A percentile compares a stretch with the other conserved stretches of the same genome.
These are phyloP conservation scores for Vitis riparia DNA, from an alignment of 164 flowering plant genomes.

Conservation along the genomic window DNA sequence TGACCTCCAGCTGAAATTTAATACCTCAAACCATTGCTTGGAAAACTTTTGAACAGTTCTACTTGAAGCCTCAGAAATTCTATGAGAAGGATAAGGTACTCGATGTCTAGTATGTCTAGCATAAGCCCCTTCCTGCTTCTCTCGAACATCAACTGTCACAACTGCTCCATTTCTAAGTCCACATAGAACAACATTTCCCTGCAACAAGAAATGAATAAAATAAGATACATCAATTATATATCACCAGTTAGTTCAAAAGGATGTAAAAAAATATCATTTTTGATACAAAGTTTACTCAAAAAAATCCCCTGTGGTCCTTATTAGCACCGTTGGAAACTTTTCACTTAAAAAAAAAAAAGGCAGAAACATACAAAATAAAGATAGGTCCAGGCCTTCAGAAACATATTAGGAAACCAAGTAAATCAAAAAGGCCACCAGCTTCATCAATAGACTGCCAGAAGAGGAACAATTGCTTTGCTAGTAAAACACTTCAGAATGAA, in stretches of 20 bases:
- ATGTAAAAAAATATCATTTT: neutral
- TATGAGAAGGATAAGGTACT: conserved; percentile 27
- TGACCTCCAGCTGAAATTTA: neutral
- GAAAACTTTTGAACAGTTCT: conserved; percentile 17
- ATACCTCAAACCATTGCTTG: conserved; percentile 63
- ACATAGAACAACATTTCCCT: conserved; percentile 78
- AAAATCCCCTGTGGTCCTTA: neutral
- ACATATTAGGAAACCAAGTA: too few relatives aligned
- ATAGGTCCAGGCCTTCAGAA: too few relatives aligned
- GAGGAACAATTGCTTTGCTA: too few relatives aligned
- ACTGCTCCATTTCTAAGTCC: conserved; percentile 94
- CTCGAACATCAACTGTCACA: conserved; percentile 72
- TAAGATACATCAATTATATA: neutral
- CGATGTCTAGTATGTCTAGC: conserved; percentile 34
- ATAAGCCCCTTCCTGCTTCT: conserved; percentile 35
- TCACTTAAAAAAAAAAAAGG: too few relatives aligned
- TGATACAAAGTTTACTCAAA: neutral
- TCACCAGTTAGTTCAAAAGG: neutral
- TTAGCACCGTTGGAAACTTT: too few relatives aligned
- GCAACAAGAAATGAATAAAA: conserved; percentile 19
- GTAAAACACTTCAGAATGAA: too few relatives aligned
- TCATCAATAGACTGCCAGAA: too few relatives aligned
- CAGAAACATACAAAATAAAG: too few relatives aligned
- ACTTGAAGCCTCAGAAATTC: conserved; percentile 14
- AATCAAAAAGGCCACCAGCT: too few relatives aligned